These are phyloP conservation scores for Crithidia bombi DNA, from an alignment of 208 protist species.

Conservation along the genomic window DNA sequence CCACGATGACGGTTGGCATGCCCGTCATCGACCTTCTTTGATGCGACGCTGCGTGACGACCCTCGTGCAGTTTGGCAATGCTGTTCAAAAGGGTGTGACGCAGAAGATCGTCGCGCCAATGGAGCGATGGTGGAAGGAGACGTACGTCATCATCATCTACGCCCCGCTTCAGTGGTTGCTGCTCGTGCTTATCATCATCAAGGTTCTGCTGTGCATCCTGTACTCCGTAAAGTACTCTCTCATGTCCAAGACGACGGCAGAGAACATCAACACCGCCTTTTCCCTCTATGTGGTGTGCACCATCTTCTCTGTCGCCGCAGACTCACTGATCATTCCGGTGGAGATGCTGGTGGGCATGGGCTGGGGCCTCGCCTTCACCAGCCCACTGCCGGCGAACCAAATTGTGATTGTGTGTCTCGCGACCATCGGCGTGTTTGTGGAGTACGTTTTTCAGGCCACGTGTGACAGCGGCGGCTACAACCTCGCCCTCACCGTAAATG, in stretches of 20 bases:
- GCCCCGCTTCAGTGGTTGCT: conserved; percentile 63
- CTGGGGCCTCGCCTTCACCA: conserved; percentile 63
- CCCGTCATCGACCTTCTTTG: background rate
- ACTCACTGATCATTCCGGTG: conserved; percentile 40
- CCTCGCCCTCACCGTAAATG: conserved; percentile 37
- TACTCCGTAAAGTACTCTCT: conserved; percentile 34
- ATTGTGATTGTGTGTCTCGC: conserved; percentile 38
- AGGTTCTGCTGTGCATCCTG: conserved; percentile 44
- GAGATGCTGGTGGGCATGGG: conserved; percentile 64
- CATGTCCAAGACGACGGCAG: conserved; percentile 6
- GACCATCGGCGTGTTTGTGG: conserved; percentile 41
- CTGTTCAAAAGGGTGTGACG: background rate
- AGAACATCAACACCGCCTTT: background rate
- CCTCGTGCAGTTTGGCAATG: background rate
- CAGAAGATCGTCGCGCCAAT: background rate
- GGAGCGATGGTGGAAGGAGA: conserved; percentile 27
- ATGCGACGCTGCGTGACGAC: background rate
- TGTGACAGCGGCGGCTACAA: conserved; percentile 22
- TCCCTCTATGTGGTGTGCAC: conserved; percentile 29
- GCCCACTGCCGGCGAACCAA: conserved; percentile 31
- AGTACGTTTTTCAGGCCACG: conserved; percentile 35
- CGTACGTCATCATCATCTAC: conserved; percentile 57
- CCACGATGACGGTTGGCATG: background rate
- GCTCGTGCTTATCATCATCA: conserved; percentile 36
- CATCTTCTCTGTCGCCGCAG: conserved; percentile 32